A percentile compares a stretch with the other conserved stretches of the same genome.
These are phyloP conservation scores for Erythrophleum ivorense DNA, from an alignment of 331 rosid species.

Conservation along the genomic window DNA sequence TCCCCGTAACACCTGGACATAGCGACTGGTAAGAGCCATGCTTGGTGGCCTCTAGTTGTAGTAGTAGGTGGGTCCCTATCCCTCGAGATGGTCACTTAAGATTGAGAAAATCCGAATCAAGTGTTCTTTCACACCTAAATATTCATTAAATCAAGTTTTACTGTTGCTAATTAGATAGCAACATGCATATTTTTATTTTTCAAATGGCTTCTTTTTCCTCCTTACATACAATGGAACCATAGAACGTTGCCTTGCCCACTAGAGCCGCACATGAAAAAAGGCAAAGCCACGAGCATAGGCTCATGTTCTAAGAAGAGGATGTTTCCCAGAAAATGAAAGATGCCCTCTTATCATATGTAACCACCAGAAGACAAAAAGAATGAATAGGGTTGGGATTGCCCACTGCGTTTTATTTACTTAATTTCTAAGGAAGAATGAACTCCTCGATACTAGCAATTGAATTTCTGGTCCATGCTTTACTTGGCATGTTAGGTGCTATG, in stretches of 20 bases:
- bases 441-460: constrained; percentile 36
- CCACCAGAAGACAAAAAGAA: constrained; percentile 17
- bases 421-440: constrained; percentile 35
- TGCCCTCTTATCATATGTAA: constrained; percentile 19
- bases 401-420: constrained; percentile 27
- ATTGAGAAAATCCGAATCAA: constrained; percentile 33
- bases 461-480: constrained; percentile 27
- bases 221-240: constrained; percentile 26
- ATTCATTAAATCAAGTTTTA: constrained; percentile 7
- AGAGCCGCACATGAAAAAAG: constrained; percentile 33
- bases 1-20: constrained; percentile 39
- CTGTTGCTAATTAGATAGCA: constrained; percentile 46
- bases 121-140: constrained; percentile 7
- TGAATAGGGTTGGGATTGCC: constrained; percentile 32
- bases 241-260: constrained; percentile 43
- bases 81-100: constrained; percentile 32
- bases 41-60: constrained; percentile 6
- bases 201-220: constrained; percentile 11
- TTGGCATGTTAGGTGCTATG: not conserved
- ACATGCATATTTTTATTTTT: not conserved
- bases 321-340: constrained; percentile 18
- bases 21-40: constrained; percentile 17
- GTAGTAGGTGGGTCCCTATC: constrained; percentile 33
- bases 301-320: constrained; percentile 1
- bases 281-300: constrained; percentile 33